phyloP scores from a whole-genome alignment of 2,329 filamentous ascomycete species.

The Graphilbum sp. region DNA sequence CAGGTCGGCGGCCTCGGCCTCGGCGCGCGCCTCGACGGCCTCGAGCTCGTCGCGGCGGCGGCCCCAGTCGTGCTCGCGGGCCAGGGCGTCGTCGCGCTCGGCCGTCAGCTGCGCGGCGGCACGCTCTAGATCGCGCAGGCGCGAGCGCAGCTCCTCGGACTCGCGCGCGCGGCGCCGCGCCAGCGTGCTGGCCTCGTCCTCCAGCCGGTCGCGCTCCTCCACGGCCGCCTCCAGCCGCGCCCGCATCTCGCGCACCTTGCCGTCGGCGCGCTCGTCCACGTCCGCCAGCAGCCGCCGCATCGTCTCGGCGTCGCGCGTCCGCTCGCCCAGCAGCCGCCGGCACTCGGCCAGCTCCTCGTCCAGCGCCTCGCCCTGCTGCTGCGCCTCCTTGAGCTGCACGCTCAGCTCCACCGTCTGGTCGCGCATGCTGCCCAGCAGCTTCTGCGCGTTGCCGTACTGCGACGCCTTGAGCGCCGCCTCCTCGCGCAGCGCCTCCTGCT shows the following conservation, averaged over 20 bases:
- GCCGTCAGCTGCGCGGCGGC: conserved; percentile 53
- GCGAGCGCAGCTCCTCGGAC: conserved; percentile 68
- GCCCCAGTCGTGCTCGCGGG: conserved; percentile 58
- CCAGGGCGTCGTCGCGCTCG: conserved; percentile 65
- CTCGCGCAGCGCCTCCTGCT: conserved; percentile 53
- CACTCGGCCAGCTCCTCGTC: conserved; percentile 88
- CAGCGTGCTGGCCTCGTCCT: conserved; percentile 72
- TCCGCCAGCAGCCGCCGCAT: conserved; percentile 83
- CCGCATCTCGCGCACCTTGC: conserved; percentile 74
- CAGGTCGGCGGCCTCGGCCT: conserved; percentile 59
- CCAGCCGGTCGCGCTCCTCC: conserved; percentile 84
- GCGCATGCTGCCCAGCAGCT: conserved; percentile 77
- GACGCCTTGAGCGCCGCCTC: conserved; percentile 72
- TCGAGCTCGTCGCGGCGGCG: conserved; percentile 63
- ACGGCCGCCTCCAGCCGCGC: conserved; percentile 74
- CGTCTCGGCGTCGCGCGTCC: conserved; percentile 81
- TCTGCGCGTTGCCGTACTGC: conserved; percentile 74
- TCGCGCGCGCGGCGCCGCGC: conserved; percentile 65
- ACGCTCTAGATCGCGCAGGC: conserved; percentile 66
- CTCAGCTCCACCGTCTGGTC: conserved; percentile 80
- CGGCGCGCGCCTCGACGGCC: conserved; percentile 47
- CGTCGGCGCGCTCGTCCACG: conserved; percentile 67
- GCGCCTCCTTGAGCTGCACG: conserved; percentile 80
- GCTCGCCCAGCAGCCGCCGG: conserved; percentile 70
- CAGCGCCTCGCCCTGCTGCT: conserved; percentile 64